phyloP scores from a whole-genome alignment of 2,329 filamentous ascomycete species.

The Calonectria fujianensis region DNA sequence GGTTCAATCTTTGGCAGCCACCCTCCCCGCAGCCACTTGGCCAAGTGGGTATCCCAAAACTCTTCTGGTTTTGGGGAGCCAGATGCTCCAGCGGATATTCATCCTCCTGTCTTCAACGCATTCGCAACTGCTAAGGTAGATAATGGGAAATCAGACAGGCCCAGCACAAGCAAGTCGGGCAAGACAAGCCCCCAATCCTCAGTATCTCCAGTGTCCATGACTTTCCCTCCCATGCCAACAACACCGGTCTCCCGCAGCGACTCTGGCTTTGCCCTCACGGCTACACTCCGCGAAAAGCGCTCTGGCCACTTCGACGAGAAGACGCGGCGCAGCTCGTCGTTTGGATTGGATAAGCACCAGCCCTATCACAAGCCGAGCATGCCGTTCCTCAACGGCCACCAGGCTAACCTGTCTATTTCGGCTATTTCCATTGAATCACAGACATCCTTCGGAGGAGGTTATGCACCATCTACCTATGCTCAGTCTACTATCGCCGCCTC shows the following conservation, averaged over 20 bases:
- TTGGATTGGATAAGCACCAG: constrained; percentile 84
- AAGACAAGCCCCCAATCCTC: constrained; percentile 78
- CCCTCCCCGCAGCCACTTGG: constrained; percentile 82
- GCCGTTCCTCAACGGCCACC: constrained; percentile 82
- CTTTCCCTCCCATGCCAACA: constrained; percentile 84
- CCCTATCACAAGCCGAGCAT: constrained; percentile 81
- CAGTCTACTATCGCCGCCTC: constrained; percentile 90
- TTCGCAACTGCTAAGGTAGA: constrained; percentile 87
- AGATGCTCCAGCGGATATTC: constrained; percentile 69
- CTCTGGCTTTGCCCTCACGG: constrained; percentile 90
- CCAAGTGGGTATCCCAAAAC: constrained; percentile 91
- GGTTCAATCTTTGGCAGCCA: constrained; percentile 85
- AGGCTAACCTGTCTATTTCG: constrained; percentile 75
- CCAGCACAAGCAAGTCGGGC: constrained; percentile 82
- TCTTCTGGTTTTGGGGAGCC: constrained; percentile 89
- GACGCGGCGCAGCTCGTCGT: constrained; percentile 94
- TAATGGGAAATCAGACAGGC: constrained; percentile 81
- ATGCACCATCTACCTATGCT: constrained; percentile 89
- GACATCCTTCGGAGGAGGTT: constrained; percentile 81
- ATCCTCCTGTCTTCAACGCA: constrained; percentile 89
- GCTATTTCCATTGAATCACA: constrained; percentile 77
- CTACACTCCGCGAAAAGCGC: constrained; percentile 92
- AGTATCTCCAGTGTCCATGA: constrained; percentile 84
- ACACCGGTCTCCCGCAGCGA: constrained; percentile 92
- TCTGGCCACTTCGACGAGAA: constrained; percentile 89